Evolutionary conservation across 192 early-diverging fungal genomes (phyloP).

Genomic region (Kappamyces sp.): DNA sequence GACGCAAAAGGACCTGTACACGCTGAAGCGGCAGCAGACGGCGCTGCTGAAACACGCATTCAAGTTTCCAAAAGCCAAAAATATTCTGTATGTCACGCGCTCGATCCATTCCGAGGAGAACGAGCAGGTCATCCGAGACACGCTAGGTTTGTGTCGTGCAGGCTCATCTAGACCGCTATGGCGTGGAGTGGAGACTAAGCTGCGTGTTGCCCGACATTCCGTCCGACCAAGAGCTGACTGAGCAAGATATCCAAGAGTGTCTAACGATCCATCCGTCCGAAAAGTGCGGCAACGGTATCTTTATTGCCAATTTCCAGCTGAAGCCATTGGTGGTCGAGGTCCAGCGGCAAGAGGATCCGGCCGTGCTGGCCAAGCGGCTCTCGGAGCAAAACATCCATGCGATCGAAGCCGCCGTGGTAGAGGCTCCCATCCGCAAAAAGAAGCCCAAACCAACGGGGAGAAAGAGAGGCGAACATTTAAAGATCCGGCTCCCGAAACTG

Average conservation of each 20-base stretch:
- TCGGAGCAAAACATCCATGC: constrained; percentile 12
- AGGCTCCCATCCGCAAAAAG: not conserved
- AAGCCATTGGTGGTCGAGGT: constrained; percentile 21
- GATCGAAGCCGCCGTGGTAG: constrained; percentile 10
- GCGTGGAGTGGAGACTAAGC: constrained; percentile 34
- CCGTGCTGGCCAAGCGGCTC: not conserved
- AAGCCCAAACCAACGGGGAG: constrained; percentile 1
- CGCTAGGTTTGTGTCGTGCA: constrained; percentile 31
- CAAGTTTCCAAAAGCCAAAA: constrained; percentile 65
- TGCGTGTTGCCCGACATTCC: constrained; percentile 43
- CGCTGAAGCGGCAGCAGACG: constrained; percentile 52
- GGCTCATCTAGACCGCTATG: constrained; percentile 15
- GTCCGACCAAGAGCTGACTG: constrained; percentile 15
- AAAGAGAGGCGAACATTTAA: constrained; percentile 10
- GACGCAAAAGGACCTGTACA: constrained; percentile 40
- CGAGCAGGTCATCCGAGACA: constrained; percentile 76
- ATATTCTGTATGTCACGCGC: constrained; percentile 88
- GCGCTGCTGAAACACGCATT: constrained; percentile 71
- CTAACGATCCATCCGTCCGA: constrained; percentile 46
- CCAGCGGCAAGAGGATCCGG: not conserved
- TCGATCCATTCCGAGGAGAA: constrained; percentile 86
- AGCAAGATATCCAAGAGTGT: constrained; percentile 45
- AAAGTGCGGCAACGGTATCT: constrained; percentile 83
- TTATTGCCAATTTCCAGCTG: constrained; percentile 79
- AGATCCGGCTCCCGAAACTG: constrained; percentile 15